Conservation (phyloP, 805 yeast genomes). For the Wickerhamiella spandovensis region DNA sequence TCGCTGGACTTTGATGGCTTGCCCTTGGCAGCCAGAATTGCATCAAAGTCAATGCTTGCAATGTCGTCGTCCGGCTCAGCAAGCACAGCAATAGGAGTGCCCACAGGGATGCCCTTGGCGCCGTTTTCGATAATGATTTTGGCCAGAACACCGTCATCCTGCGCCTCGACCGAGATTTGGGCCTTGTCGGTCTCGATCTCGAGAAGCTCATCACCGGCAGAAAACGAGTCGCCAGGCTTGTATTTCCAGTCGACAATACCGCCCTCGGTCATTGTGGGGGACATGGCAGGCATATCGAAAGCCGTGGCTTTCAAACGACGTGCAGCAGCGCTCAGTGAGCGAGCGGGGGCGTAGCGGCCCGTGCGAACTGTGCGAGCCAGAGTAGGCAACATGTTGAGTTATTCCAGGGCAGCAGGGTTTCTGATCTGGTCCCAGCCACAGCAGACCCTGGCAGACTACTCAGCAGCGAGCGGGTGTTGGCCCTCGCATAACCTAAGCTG, state of each 20-base stretch:
- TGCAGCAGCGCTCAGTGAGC: not conserved
- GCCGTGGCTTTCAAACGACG: not conserved
- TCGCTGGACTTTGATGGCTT: not conserved
- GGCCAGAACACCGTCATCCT: slow-evolving; percentile 82
- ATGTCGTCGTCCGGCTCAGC: slow-evolving; percentile 87
- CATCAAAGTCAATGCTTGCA: slow-evolving; percentile 15
- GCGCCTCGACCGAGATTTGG: slow-evolving; percentile 92
- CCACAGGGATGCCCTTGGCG: slow-evolving; percentile 67
- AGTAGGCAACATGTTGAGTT: not conserved
- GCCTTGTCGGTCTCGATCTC: slow-evolving; percentile 98
- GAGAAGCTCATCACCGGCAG: slow-evolving; percentile 87
- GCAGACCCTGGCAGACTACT: too few relatives aligned
- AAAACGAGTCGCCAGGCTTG: slow-evolving; percentile 57
- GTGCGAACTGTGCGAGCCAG: not conserved
- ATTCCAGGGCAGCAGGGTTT: not conserved
- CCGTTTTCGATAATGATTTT: slow-evolving; percentile 61
- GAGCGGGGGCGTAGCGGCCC: not conserved
- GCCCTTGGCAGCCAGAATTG: slow-evolving; percentile 9
- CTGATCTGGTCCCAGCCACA: too few relatives aligned
- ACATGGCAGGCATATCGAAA: slow-evolving; percentile 96
- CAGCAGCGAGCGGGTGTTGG: too few relatives aligned
- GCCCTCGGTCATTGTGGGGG: slow-evolving; percentile 96
- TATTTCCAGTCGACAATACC: slow-evolving; percentile 84
- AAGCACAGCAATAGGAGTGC: slow-evolving; percentile 74
- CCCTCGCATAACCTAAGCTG: too few relatives aligned